Evolutionary conservation across 805 yeast genomes (phyloP).

Genomic region (Saccharomycopsis lassenensis): DNA sequence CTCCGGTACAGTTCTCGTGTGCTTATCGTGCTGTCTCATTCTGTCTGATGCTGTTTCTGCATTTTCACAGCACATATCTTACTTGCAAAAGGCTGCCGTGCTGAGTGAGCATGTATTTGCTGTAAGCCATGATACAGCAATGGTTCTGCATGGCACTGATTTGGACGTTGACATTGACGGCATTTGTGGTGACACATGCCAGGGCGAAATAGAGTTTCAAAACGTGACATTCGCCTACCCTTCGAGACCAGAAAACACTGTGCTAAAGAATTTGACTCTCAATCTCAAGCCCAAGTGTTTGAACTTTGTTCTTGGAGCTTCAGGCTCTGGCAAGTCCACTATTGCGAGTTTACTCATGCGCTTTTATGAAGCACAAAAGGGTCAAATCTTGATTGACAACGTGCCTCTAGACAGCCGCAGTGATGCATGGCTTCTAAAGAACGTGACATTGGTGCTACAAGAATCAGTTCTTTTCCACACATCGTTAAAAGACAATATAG

Average conservation of each 20-base stretch:
- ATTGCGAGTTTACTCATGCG: slow-evolving; percentile 50
- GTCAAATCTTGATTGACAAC: slow-evolving; percentile 51
- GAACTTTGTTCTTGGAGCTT: slow-evolving; percentile 68
- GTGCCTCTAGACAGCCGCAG: slow-evolving; percentile 33
- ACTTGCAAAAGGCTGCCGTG: slow-evolving; percentile 61
- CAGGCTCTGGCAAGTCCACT: slow-evolving; percentile 94
- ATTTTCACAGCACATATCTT: slow-evolving; percentile 45
- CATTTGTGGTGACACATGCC: not conserved
- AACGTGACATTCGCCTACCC: slow-evolving; percentile 58
- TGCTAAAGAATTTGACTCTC: slow-evolving; percentile 38
- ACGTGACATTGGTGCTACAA: slow-evolving; percentile 69
- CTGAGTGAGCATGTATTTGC: slow-evolving; percentile 43
- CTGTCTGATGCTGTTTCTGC: slow-evolving; percentile 52
- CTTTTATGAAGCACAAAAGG: slow-evolving; percentile 42
- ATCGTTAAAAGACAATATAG: slow-evolving; percentile 51
- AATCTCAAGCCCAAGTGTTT: slow-evolving; percentile 33
- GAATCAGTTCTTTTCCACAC: slow-evolving; percentile 53
- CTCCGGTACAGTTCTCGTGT: slow-evolving; percentile 63
- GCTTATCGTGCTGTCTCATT: slow-evolving; percentile 71
- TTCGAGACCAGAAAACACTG: slow-evolving; percentile 35
- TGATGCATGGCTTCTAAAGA: slow-evolving; percentile 42
- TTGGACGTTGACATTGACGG: not conserved
- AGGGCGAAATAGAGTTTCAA: slow-evolving; percentile 46
- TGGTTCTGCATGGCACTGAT: not conserved
- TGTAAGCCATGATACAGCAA: not conserved